Base-by-base conservation (phyloP, 345 rosid species). In the Heritiera fomes region DNA sequence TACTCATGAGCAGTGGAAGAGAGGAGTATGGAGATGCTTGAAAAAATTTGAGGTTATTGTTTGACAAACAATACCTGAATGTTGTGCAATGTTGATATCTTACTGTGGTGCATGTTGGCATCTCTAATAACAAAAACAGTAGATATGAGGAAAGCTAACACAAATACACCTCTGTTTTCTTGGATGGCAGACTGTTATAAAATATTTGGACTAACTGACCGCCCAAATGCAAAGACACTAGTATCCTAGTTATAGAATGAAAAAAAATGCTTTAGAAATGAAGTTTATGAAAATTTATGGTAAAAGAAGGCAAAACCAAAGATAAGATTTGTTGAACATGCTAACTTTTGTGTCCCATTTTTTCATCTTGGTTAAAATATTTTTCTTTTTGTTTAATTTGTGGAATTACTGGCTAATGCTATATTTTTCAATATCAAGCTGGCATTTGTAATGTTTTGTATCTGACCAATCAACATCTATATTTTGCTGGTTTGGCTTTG, bases 401-500 rank as follows among this genome's bases (percentile, higher is more conserved):
- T 70, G 56, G 41, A 49, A 46, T 6, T 23, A 23, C 40, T 13
- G 20, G 10, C 38, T 69, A 32, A n/a, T 46, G 73, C 38, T 45
- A 12, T 45, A 20, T 68, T 46, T 55, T 20, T 6, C 55, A 45
- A 45, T 55, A 68, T 45, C 67, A 45, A 3, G 34, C 3, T 68
- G 55, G 28, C 38, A 15, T 34, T 13, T 32, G 68, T 4, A 43
- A 43, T 18, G 30, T 63, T 32, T 63, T 63, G 43, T 7, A 63
- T 13, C 67, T 63, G 14, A 32, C 43, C n/a, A 8, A 47, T 70
- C 40, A 11, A 49, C 32, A 4, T 70, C 45, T 43, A 30, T 62
- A 46, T 43, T 41, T 12, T 74, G 8, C 40, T 46, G 20, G 58
- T 62, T 46, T 43, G 28, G 78, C 65, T 58, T 64, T 62, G 70